These are phyloP conservation scores for Fraxinus floribunda DNA, from an alignment of 305 asterid genomes.

Conservation along the genomic window DNA sequence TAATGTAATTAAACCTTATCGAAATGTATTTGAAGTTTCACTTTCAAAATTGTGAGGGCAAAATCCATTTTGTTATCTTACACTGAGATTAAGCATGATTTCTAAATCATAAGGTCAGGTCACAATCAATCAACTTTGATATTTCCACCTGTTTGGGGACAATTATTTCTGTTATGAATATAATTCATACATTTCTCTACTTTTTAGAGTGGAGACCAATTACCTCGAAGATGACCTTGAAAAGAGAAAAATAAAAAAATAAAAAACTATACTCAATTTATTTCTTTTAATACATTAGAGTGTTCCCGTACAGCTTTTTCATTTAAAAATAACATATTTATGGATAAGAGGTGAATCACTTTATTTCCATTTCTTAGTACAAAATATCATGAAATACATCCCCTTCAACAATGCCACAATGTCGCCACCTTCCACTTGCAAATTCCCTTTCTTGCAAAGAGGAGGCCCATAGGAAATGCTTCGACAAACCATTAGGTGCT, in stretches of 20 bases:
- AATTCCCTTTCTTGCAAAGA: too few species aligned
- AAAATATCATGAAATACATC: too few species aligned
- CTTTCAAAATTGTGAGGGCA: background rate
- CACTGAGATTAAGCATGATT: constrained; percentile 24
- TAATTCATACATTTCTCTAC: background rate
- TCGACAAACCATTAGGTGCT: too few species aligned
- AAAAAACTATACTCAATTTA: background rate
- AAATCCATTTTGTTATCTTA: background rate
- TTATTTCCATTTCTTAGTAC: too few species aligned
- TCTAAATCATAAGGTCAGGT: constrained; percentile 23
- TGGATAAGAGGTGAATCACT: background rate
- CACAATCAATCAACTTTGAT: constrained; percentile 4
- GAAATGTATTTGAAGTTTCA: background rate
- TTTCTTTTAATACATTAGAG: background rate
- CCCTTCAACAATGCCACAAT: too few species aligned
- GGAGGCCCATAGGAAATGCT: too few species aligned
- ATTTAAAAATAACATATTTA: background rate
- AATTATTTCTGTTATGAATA: background rate
- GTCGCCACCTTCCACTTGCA: too few species aligned
- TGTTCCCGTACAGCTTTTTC: background rate
- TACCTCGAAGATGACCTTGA: background rate
- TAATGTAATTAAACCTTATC: background rate
- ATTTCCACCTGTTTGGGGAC: constrained; percentile 17
- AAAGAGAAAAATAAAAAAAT: too few species aligned
- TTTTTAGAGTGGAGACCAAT: background rate